Base-by-base conservation (phyloP, 2,329 filamentous ascomycete species). In the Bisporella sp. region DNA sequence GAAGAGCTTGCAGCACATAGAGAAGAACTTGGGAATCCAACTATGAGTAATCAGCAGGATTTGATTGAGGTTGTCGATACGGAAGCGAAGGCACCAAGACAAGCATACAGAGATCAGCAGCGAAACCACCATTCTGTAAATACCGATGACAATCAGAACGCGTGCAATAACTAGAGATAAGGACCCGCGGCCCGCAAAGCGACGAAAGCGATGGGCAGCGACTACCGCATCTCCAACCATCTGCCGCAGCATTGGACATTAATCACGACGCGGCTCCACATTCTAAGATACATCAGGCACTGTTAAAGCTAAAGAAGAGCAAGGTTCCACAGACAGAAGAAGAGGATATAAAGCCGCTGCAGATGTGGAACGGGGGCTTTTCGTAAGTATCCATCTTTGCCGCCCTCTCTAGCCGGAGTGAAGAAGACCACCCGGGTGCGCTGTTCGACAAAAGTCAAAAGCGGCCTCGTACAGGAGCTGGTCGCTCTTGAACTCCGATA, bases 1-100 rank as follows among this genome's bases (percentile, higher is more conserved):
- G 41, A 50, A 43, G 48, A 53, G 47, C 51, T 53, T 31, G 52
- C 47, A 31, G 43, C 30, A 45, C 47, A 55, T 50, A 31, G 46
- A 41, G 45, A 50, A 46, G 48, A 53, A 43, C 51, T 53, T 31
- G 47, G 49, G 45, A 21, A 44, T 46, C 50, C 41, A 48, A 49
- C 46, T 41, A 21, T 53, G 33, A 49, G 53, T 49, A 46, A 43
- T 56, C 45, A 56, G 53, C 48, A 46, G 53, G 35, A 48, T 46
- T 28, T 39, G 32, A 50, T 37, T 35, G 49, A 47, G 46, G 45
- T 51, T 13, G 44, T 42, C 42, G 46, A 52, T 44, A 29, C 42
- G 45, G 21, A 21, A 21, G 21, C 2, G 21, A 21, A 21, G 21
- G 21, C 21, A 21, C 3, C 21, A 21, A 21, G 21, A 21, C 21